These are phyloP conservation scores for Zopfia rhizophila DNA, from an alignment of 2,329 filamentous ascomycete genomes.

Conservation along the genomic window DNA sequence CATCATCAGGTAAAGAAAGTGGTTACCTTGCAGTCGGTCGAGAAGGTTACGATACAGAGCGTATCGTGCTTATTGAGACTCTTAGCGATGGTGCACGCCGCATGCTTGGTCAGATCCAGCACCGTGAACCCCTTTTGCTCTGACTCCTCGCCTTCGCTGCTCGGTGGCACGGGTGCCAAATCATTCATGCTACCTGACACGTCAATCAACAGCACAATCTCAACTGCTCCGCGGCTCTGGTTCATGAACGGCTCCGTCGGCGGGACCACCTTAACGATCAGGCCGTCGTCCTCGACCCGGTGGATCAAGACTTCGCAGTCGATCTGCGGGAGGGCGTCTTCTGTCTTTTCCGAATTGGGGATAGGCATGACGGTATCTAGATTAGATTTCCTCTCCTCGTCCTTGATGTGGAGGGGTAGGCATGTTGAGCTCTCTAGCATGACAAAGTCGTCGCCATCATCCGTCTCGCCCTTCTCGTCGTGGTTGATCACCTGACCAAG, in stretches of 20 bases:
- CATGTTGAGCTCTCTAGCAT: no score
- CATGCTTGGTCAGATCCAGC: constrained; percentile 14
- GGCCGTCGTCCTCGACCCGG: background rate
- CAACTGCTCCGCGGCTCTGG: constrained; percentile 12
- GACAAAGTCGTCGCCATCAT: no score
- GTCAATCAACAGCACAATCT: constrained; percentile 18
- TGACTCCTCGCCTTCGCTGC: constrained; percentile 13
- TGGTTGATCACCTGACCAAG: no score
- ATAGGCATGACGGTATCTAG: no score
- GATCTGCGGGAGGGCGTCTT: no score
- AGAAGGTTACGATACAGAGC: constrained; percentile 14
- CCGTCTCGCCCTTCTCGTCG: no score
- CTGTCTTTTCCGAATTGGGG: no score
- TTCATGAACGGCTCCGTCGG: constrained; percentile 1
- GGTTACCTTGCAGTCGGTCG: constrained; percentile 10
- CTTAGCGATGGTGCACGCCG: constrained; percentile 10
- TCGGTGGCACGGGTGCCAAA: constrained; percentile 12
- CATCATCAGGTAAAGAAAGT: constrained; percentile 1
- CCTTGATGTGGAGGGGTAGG: no score
- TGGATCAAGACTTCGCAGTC: background rate
- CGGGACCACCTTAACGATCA: constrained; percentile 1
- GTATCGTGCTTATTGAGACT: constrained; percentile 16
- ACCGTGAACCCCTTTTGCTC: constrained; percentile 18
- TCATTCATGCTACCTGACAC: constrained; percentile 16
- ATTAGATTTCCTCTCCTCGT: no score